phyloP scores from a whole-genome alignment of 2,329 filamentous ascomycete species.

The Geosmithia flava region DNA sequence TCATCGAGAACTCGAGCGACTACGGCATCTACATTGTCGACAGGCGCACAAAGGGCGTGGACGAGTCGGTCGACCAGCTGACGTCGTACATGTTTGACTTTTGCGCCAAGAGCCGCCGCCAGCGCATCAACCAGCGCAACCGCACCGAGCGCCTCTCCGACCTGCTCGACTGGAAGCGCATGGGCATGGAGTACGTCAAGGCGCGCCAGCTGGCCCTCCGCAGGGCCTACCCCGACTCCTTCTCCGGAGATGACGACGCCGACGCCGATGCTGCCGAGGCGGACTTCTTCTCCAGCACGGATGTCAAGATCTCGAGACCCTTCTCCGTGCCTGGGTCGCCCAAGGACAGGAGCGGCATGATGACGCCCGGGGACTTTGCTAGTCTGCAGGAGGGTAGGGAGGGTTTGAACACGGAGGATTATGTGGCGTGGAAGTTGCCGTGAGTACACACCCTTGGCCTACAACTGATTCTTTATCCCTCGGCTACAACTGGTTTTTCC shows the following conservation, averaged over 20 bases:
- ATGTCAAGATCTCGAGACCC: conserved; percentile 89
- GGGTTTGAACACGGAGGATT: conserved; percentile 89
- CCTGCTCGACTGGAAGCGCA: conserved; percentile 95
- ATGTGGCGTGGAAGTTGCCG: conserved; percentile 96
- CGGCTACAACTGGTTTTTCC: no score
- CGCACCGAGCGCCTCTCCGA: conserved; percentile 91
- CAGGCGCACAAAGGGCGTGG: conserved; percentile 84
- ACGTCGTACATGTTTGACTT: conserved; percentile 85
- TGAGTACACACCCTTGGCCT: conserved; percentile 58
- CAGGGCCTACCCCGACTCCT: conserved; percentile 82
- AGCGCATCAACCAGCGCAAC: conserved; percentile 98
- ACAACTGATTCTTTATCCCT: no score
- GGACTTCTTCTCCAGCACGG: conserved; percentile 86
- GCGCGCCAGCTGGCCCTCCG: conserved; percentile 84
- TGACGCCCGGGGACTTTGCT: conserved; percentile 97
- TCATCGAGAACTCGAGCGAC: conserved; percentile 95
- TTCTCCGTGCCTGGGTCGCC: conserved; percentile 92
- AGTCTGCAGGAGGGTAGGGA: conserved; percentile 91
- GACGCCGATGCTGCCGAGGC: conserved; percentile 25
- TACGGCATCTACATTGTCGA: conserved; percentile 99
- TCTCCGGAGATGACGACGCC: conserved; percentile 67
- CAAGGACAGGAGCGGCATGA: conserved; percentile 85
- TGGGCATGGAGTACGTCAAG: conserved; percentile 99
- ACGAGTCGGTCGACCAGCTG: conserved; percentile 94
- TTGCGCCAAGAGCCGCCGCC: conserved; percentile 80